Base-by-base conservation (phyloP, 2,329 filamentous ascomycete species). In the Monascus ruber region DNA sequence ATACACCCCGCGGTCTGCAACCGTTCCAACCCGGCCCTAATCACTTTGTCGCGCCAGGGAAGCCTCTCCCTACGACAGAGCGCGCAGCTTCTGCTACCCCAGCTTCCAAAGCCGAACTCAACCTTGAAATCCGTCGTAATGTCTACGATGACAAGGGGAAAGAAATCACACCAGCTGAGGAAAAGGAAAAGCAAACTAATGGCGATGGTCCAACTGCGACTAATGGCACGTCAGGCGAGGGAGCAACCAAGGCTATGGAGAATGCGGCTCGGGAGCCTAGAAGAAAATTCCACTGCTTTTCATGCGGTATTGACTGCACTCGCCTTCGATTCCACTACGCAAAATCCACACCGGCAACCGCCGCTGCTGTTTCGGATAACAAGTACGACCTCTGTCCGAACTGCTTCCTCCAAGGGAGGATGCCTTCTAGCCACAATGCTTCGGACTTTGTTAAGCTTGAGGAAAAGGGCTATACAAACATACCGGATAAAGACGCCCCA, bases 91-190 rank as follows among this genome's bases (percentile, higher is more conserved):
- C 71, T 32, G 75, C 82, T 5, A 73, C 76, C 7, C 72, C 80
- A 4, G 72, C 73, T 5, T 69, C 74, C 41, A 94, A 94, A 66
- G 72, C 77, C 27, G 88, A 94, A 51, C 73, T 91, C 43, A 95
- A 93, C 57, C 74, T 94, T n/a, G 84, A 94, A 57, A 80, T 96
- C 43, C 82, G 87, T 46, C 85, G 91, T 46, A 96, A 94, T 61
- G 87, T 96, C 42, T 98, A 95, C 65, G 89, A 98, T 54, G 79
- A 85, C 43, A 87, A 83, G 58, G 83, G 88, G 50, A 89, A 94
- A 64, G 83, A 93, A 54, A 71, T 94, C 35, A 81, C 75, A 34
- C 82, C 84, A 50, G 62, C 73, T 1, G 80, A 84, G 37, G 72
- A 71, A 46, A 85, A 85, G 59, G 73, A 81, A 6, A 73, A 73